Percentiles rank a stretch among this genome's conserved stretches.
phyloP scores from a whole-genome alignment of 1,284 basidiomycete species.

The Papiliotrema nemorosa region DNA sequence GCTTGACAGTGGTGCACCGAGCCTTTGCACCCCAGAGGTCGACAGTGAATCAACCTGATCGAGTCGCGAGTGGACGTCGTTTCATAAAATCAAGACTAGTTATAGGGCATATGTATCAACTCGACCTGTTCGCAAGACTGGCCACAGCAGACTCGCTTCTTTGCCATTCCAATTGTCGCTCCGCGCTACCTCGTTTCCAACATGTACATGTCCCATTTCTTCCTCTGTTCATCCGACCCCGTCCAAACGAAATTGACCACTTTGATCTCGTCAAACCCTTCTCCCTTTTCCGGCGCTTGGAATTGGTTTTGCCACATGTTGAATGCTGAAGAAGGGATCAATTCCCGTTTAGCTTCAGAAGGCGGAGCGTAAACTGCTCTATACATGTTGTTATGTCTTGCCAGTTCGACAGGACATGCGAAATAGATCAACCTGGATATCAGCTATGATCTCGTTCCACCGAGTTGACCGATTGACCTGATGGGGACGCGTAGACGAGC shows the following conservation, averaged over 20 bases:
- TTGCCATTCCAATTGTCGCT: not conserved
- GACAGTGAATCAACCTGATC: too few relatives aligned
- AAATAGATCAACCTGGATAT: constrained; percentile 67
- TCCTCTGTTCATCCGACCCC: constrained; percentile 65
- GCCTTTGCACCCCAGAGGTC: too few relatives aligned
- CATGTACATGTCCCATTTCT: constrained; percentile 59
- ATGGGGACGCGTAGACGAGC: constrained; percentile 57
- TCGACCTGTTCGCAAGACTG: too few relatives aligned
- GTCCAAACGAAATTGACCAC: constrained; percentile 74
- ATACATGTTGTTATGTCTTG: constrained; percentile 87
- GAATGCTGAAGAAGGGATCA: constrained; percentile 66
- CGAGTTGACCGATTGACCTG: constrained; percentile 51
- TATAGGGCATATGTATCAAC: too few relatives aligned
- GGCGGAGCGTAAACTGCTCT: constrained; percentile 57
- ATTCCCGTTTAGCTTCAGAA: constrained; percentile 49
- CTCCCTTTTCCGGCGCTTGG: constrained; percentile 62
- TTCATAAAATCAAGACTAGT: too few relatives aligned
- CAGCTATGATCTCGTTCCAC: not conserved
- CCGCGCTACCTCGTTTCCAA: constrained; percentile 16
- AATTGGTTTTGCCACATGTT: constrained; percentile 59
- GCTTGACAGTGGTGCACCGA: too few relatives aligned
- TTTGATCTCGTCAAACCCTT: constrained; percentile 74
- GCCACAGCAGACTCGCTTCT: too few relatives aligned
- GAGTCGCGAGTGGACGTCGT: too few relatives aligned
- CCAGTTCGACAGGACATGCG: constrained; percentile 65